Percentiles rank a stretch among this genome's conserved stretches.
Evolutionary conservation across 495 filamentous ascomycete species (phyloP).

Genomic region (Oidiodendron maius): DNA sequence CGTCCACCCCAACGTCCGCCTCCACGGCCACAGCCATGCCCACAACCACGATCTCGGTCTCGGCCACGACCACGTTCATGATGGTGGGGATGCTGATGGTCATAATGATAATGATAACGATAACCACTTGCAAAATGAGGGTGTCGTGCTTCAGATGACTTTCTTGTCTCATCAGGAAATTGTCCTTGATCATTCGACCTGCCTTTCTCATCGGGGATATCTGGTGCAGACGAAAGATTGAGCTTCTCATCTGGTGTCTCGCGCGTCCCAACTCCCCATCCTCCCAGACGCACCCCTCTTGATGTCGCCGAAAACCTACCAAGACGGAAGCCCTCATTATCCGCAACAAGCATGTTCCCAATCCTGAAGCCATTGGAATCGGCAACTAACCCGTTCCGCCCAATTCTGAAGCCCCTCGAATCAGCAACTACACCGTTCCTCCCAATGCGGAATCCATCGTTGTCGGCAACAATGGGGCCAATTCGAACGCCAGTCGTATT

Average conservation of each 20-base stretch:
- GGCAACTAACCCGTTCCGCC: slow-evolving; percentile 13
- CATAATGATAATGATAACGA: no score
- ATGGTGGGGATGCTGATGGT: not conserved
- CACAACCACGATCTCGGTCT: not conserved
- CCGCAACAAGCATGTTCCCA: slow-evolving; percentile 6
- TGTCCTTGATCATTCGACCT: no score
- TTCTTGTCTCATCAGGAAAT: no score
- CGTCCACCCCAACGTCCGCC: not conserved
- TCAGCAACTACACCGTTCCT: slow-evolving; percentile 14
- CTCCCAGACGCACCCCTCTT: slow-evolving; percentile 29
- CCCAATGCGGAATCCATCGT: slow-evolving; percentile 31
- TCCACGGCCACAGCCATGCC: not conserved
- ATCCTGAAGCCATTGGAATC: slow-evolving; percentile 7
- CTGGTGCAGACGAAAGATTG: not conserved
- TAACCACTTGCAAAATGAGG: no score
- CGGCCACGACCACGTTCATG: slow-evolving; percentile 3
- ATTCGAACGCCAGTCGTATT: slow-evolving; percentile 1
- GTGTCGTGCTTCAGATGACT: no score
- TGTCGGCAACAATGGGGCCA: slow-evolving; percentile 25
- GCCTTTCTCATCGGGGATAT: no score
- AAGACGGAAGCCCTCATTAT: slow-evolving; percentile 11
- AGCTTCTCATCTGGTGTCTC: not conserved
- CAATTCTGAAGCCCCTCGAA: slow-evolving; percentile 26
- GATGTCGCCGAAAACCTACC: slow-evolving; percentile 18
- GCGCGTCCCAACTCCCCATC: slow-evolving; percentile 6